A percentile compares a stretch with the other conserved stretches of the same genome.
These are phyloP conservation scores for Tremellales sp. DNA, from an alignment of 1,284 basidiomycete genomes.

Conservation along the genomic window DNA sequence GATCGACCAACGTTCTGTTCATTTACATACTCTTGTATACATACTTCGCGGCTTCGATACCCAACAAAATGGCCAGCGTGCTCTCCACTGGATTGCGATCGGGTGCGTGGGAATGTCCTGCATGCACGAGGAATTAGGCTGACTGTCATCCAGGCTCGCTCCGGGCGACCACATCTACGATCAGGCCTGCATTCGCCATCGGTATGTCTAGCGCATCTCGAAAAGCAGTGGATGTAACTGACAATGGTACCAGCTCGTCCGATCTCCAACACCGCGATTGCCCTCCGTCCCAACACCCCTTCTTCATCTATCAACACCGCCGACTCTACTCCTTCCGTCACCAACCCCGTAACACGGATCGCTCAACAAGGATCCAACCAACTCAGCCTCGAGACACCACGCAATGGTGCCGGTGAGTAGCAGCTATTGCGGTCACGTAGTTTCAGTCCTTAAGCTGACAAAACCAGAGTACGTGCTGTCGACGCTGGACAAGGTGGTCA, in stretches of 20 bases:
- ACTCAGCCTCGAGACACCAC: slow-evolving; percentile 76
- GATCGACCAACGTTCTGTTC: neutral
- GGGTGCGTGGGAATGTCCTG: slow-evolving; percentile 18
- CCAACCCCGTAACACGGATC: slow-evolving; percentile 45
- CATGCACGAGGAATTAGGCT: neutral
- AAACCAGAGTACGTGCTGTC: slow-evolving; percentile 92
- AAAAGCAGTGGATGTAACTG: neutral
- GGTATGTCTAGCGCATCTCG: slow-evolving; percentile 9
- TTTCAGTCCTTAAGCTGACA: neutral
- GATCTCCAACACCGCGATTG: slow-evolving; percentile 31
- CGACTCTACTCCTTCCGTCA: slow-evolving; percentile 31
- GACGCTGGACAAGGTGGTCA: slow-evolving; percentile 92
- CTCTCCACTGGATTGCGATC: slow-evolving; percentile 34
- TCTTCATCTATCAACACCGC: slow-evolving; percentile 24
- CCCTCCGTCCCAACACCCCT: slow-evolving; percentile 26
- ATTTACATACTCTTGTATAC: neutral
- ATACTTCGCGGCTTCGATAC: neutral
- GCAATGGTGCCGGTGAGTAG: slow-evolving; percentile 77
- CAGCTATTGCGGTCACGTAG: neutral
- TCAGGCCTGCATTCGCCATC: slow-evolving; percentile 36
- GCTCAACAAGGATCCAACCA: slow-evolving; percentile 79
- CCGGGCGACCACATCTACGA: slow-evolving; percentile 30
- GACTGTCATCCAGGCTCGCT: slow-evolving; percentile 16
- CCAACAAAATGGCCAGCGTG: slow-evolving; percentile 25
- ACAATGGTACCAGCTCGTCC: slow-evolving; percentile 25